phyloP scores from a whole-genome alignment of 2,329 filamentous ascomycete species.

The Aspergillus thermomutatus region DNA sequence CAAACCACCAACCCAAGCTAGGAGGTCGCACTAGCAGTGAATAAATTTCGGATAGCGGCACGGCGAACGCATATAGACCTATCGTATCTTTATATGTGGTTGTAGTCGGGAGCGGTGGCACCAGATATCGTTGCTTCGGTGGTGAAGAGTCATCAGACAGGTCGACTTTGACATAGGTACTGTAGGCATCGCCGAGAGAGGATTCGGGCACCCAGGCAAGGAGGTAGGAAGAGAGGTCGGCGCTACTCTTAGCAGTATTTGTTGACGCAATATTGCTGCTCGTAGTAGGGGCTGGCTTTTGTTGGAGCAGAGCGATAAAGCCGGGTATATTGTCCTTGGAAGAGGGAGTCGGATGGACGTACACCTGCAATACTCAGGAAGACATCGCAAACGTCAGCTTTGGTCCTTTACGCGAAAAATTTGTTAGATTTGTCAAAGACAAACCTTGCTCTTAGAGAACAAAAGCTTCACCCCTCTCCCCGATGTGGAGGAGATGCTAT shows the following conservation, averaged over 20 bases:
- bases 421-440: slow-evolving; percentile 16
- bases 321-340: slow-evolving; percentile 94
- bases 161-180: slow-evolving; percentile 94
- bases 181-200: slow-evolving; percentile 77
- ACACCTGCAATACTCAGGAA: slow-evolving; percentile 60
- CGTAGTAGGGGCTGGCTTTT: slow-evolving; percentile 57
- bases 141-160: slow-evolving; percentile 75
- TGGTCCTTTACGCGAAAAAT: not conserved
- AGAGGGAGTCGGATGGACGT: slow-evolving; percentile 89
- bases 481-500: slow-evolving; percentile 76
- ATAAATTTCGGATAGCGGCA: slow-evolving; percentile 87
- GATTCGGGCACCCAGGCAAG: slow-evolving; percentile 93
- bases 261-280: slow-evolving; percentile 37
- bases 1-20: slow-evolving; percentile 97
- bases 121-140: slow-evolving; percentile 82
- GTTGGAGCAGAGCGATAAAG: slow-evolving; percentile 88
- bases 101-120: slow-evolving; percentile 84
- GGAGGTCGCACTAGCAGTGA: slow-evolving; percentile 86
- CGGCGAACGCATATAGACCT: slow-evolving; percentile 84
- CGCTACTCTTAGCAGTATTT: slow-evolving; percentile 40
- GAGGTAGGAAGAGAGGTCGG: slow-evolving; percentile 66
- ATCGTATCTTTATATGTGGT: slow-evolving; percentile 68
- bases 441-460: slow-evolving; percentile 92
- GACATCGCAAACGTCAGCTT: slow-evolving; percentile 1
- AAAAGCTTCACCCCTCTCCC: slow-evolving; percentile 87